Evolutionary conservation across 1,284 basidiomycete species (phyloP).

Genomic region (Apiotrichum sp.): DNA sequence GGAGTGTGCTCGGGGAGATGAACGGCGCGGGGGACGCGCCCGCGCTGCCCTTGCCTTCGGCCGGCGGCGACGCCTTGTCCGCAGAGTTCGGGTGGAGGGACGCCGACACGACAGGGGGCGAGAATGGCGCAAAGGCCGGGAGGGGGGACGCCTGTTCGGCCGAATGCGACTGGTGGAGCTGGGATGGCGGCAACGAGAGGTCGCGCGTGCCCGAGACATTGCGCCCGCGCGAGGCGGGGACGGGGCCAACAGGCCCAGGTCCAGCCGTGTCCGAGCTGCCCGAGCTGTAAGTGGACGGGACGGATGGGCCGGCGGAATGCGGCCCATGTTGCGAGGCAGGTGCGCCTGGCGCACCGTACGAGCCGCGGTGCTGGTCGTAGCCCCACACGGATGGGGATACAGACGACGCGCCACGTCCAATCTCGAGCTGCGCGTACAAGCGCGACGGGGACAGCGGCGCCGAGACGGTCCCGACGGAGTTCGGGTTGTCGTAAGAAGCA

Average conservation of each 20-base stretch:
- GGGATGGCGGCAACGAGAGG: constrained; percentile 8
- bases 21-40: constrained; percentile 13
- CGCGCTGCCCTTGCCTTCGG: not conserved
- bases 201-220: constrained; percentile 9
- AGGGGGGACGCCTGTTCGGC: constrained; percentile 21
- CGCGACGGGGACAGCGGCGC: constrained; percentile 44
- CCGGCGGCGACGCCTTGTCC: not conserved
- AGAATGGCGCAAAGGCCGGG: constrained; percentile 40
- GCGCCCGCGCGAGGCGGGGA: not conserved
- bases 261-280: not conserved
- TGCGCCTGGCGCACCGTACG: constrained; percentile 13
- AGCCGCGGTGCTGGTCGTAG: constrained; percentile 7
- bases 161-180: constrained; percentile 9
- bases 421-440: constrained; percentile 42
- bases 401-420: constrained; percentile 20
- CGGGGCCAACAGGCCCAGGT: no score
- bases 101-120: constrained; percentile 21
- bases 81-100: constrained; percentile 18
- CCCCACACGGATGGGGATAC: constrained; percentile 10
- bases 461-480: constrained; percentile 40
- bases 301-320: not conserved
- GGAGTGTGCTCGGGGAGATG: constrained; percentile 37
- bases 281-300: constrained; percentile 1
- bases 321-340: not conserved
- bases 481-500: constrained; percentile 28